phyloP scores from a whole-genome alignment of 106 monocot species.

The Iris macrosiphon region DNA sequence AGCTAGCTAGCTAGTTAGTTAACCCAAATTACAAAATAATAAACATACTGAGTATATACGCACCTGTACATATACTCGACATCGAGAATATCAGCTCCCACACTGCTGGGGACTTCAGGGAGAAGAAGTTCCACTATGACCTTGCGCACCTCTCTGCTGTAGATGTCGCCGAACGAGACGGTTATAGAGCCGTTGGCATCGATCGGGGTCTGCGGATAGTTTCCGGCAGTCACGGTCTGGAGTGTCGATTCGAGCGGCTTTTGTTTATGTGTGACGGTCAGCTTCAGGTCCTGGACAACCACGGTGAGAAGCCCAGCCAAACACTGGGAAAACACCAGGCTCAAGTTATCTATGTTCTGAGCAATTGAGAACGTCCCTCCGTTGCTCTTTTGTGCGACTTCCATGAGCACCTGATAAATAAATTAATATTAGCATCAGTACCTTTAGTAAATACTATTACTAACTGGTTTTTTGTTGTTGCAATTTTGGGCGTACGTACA shows the following conservation, averaged over 20 bases:
- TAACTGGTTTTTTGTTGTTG: too few species aligned
- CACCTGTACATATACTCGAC: background rate
- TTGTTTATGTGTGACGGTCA: constrained; percentile 2
- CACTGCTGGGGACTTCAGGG: background rate
- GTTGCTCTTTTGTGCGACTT: background rate
- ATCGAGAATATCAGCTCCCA: background rate
- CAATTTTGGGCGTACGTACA: background rate
- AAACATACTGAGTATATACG: background rate
- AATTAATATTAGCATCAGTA: too few species aligned
- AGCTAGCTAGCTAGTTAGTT: too few species aligned
- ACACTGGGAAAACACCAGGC: background rate
- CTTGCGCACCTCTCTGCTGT: background rate
- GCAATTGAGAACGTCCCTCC: background rate
- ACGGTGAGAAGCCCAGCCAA: background rate
- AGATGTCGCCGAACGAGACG: background rate
- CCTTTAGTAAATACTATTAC: background rate
- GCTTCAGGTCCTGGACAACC: background rate
- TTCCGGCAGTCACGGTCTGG: background rate
- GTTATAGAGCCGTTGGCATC: background rate
- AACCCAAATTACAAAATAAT: background rate
- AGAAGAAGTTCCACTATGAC: background rate
- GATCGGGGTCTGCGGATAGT: background rate
- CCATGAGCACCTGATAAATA: background rate
- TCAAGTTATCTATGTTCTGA: background rate
- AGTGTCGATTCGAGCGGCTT: background rate